Evolutionary conservation across 73 alveolate genomes (phyloP), one percentile per base, ranked within the genome.

Genomic region (Effrenium voratum): DNA sequence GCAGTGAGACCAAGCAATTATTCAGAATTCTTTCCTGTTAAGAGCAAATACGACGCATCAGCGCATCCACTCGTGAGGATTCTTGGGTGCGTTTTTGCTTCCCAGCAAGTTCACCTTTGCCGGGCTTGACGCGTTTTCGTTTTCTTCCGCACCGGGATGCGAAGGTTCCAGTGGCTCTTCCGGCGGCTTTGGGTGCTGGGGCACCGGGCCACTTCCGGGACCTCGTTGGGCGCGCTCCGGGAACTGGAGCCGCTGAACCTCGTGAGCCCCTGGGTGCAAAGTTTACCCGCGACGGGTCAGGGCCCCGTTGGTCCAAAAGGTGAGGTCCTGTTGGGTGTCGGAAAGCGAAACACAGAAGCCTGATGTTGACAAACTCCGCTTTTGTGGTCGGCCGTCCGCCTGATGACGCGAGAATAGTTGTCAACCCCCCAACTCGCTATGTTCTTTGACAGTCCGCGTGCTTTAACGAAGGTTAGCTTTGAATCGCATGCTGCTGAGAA

Each of bases 131-230:
- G 28, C 28, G 72, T 22, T 57, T n/a, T 30, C 72, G 16, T 57
- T 1, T 22, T 22, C n/a, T 57, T 30, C 28, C 72, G 28, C 28
- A 57, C n/a, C 72, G 12, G 68, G 68, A 22, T 55, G 15, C 45
- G 68, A n/a, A 87, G 95, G 95, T 44, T 60, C 34, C 95, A 77
- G 49, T 87, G 95, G 95, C 70, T 87, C 44, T 87, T 87, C 50
- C 59, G 43, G 72, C 95, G 95, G 22, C 57, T 87, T 15, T 87
- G 95, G 95, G 85, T 41, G 22, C 55, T 87, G 30, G 95, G 85
- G 24, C 41, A 46, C 49, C 70, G 19, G 68, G 80, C 95, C 26
- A 87, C 59, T 36, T 57, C 22, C 30, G 68, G 68, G 68, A 55
- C 68, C n/a, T 57, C 72, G n/a, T 22, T 30, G 28, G 16, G 72